These are phyloP conservation scores for Ogataea neopini DNA, from an alignment of 805 yeast species.

Conservation along the genomic window DNA sequence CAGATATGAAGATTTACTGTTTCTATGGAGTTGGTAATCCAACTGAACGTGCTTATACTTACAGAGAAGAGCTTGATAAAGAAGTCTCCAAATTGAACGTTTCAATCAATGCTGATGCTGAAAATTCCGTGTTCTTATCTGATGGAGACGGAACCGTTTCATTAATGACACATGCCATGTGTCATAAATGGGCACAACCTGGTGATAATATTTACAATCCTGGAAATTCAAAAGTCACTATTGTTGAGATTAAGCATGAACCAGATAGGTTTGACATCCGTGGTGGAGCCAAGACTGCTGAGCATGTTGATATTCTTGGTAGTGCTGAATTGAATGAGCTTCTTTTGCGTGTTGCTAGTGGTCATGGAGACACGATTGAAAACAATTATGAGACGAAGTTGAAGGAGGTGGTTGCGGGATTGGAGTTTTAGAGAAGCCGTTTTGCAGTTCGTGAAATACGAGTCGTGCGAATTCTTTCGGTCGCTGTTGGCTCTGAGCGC, in stretches of 20 bases:
- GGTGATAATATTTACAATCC: conserved; percentile 73
- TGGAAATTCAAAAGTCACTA: conserved; percentile 65
- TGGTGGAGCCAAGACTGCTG: conserved; percentile 97
- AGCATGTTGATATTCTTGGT: conserved; percentile 95
- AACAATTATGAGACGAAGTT: conserved; percentile 61
- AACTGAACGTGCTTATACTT: conserved; percentile 90
- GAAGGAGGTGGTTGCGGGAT: conserved; percentile 56
- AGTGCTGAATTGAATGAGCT: conserved; percentile 90
- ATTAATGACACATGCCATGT: conserved; percentile 80
- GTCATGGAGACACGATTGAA: conserved; percentile 67
- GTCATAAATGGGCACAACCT: conserved; percentile 52
- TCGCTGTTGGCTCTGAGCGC: too few relatives aligned
- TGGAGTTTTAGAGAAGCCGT: conserved; percentile 56
- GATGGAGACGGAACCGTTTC: conserved; percentile 98
- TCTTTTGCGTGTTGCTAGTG: conserved; percentile 78
- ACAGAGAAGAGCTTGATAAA: conserved; percentile 66
- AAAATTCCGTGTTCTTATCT: conserved; percentile 72
- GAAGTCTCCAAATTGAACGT: conserved; percentile 56
- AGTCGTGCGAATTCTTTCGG: neutral
- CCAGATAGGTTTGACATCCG: conserved; percentile 93
- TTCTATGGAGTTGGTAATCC: conserved; percentile 97
- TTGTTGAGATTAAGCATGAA: conserved; percentile 90
- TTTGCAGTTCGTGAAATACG: neutral
- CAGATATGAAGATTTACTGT: conserved; percentile 84
- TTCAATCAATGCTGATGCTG: conserved; percentile 66